A percentile compares a stretch with the other conserved stretches of the same genome.
These are phyloP conservation scores for Chytridiales sp. DNA, from an alignment of 371 early-diverging fungal genomes.

Conservation along the genomic window DNA sequence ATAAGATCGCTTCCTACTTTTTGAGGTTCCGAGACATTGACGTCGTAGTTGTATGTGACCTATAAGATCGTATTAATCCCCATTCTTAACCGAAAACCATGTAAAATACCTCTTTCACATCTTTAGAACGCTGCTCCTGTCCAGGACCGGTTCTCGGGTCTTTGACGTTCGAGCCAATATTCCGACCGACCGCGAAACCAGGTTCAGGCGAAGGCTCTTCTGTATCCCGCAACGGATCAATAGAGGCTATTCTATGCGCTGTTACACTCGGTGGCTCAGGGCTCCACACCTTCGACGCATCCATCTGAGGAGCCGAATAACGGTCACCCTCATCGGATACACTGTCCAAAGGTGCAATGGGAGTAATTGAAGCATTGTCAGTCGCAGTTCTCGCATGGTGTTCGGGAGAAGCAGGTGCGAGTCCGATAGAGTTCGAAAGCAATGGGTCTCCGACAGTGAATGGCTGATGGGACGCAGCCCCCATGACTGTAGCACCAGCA, in stretches of 20 bases:
- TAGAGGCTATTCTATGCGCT: neutral
- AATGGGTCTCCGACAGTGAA: too few species aligned
- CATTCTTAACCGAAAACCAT: neutral
- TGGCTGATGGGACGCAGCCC: too few species aligned
- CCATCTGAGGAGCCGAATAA: neutral
- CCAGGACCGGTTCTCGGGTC: neutral
- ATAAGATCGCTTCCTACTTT: constrained; percentile 83
- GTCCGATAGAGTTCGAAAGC: too few species aligned
- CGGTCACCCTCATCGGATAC: neutral
- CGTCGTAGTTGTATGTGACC: constrained; percentile 51
- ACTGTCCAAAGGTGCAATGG: constrained; percentile 24
- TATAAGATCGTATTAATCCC: neutral
- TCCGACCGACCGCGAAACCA: neutral
- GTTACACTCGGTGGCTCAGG: neutral
- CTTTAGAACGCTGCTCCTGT: neutral
- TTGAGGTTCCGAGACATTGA: constrained; percentile 83
- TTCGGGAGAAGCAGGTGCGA: too few species aligned
- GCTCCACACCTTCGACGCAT: neutral
- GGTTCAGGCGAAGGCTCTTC: neutral
- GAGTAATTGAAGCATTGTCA: constrained; percentile 30
- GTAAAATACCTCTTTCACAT: neutral
- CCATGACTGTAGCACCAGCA: too few species aligned
- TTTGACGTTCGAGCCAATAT: neutral
- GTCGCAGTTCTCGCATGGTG: too few species aligned
- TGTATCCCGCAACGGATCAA: neutral